These are phyloP conservation scores for Zoysia pacifica DNA, from an alignment of 176 grass and related monocot genomes.

Conservation along the genomic window DNA sequence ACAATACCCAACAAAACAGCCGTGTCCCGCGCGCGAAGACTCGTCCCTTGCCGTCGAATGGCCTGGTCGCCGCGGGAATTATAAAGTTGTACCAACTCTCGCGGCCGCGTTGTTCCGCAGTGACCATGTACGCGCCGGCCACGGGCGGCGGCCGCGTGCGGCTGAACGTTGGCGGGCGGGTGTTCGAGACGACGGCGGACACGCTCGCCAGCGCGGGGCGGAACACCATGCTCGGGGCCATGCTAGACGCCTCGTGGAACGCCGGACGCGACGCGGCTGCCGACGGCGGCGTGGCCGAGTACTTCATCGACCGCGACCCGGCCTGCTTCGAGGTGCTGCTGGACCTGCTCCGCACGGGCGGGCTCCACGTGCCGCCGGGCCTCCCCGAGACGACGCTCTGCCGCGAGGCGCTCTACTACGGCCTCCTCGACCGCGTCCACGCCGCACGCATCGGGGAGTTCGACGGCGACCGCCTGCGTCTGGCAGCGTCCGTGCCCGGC, in stretches of 20 bases:
- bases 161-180: slow-evolving; percentile 74
- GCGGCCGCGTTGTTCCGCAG: neutral
- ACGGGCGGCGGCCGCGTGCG: slow-evolving; percentile 47
- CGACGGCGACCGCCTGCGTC: slow-evolving; percentile 60
- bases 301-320: slow-evolving; percentile 95
- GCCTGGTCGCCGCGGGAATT: neutral
- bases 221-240: slow-evolving; percentile 93
- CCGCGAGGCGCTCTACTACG: slow-evolving; percentile 92
- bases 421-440: slow-evolving; percentile 74
- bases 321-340: slow-evolving; percentile 76
- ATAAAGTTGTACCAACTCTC: neutral
- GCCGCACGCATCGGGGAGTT: slow-evolving; percentile 53
- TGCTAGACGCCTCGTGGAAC: slow-evolving; percentile 82
- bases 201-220: slow-evolving; percentile 74
- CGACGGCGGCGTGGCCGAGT: slow-evolving; percentile 22
- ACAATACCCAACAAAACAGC: slow-evolving; percentile 5
- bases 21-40: slow-evolving; percentile 1
- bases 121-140: slow-evolving; percentile 28
- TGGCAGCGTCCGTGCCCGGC: slow-evolving; percentile 49
- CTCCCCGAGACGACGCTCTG: slow-evolving; percentile 52
- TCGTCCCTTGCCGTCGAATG: neutral
- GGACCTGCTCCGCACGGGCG: slow-evolving; percentile 86
- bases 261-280: neutral
- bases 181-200: slow-evolving; percentile 80
- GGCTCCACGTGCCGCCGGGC: slow-evolving; percentile 56